These are phyloP conservation scores for Metschnikowia santaceciliae DNA, from an alignment of 805 yeast genomes.

Conservation along the genomic window DNA sequence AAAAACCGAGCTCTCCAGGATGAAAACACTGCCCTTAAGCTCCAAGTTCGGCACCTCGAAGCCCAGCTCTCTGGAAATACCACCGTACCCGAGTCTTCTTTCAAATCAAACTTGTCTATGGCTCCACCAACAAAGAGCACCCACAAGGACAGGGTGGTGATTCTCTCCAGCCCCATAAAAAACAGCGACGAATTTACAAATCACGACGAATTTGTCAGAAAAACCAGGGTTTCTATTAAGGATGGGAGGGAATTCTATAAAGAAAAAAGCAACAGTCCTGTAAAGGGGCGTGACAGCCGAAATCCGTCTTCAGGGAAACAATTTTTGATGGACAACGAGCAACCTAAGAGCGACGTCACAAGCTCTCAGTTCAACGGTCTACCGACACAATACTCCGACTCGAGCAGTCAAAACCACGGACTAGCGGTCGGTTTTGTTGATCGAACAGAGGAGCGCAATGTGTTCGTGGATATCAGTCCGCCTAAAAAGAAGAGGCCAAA, in stretches of 20 bases:
- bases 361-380: slow-evolving; percentile 19
- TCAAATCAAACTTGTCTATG: slow-evolving; percentile 3
- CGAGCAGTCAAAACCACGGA: slow-evolving; percentile 9
- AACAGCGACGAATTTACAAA: not conserved
- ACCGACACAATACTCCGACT: slow-evolving; percentile 21
- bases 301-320: not conserved
- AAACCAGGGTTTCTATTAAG: slow-evolving; percentile 5
- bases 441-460: not conserved
- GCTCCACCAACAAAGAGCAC: slow-evolving; percentile 5
- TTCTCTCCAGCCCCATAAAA: slow-evolving; percentile 17
- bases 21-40: slow-evolving; percentile 11
- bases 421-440: not conserved
- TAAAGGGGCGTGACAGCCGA: not conserved
- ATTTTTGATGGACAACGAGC: not conserved
- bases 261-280: not conserved
- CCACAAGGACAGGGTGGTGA: slow-evolving; percentile 3
- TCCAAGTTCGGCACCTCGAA: slow-evolving; percentile 5
- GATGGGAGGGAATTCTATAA: not conserved
- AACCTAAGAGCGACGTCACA: slow-evolving; percentile 8
- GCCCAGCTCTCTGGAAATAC: not conserved
- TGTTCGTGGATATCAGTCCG: slow-evolving; percentile 3
- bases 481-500: not conserved
- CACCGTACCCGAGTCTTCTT: slow-evolving; percentile 3
- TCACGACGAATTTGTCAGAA: no score
- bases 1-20: slow-evolving; percentile 7